Percentiles rank a stretch among this genome's conserved stretches.
Conservation (phyloP, 2,329 filamentous ascomycete genomes). For the Zymoseptoria ardabiliae region DNA sequence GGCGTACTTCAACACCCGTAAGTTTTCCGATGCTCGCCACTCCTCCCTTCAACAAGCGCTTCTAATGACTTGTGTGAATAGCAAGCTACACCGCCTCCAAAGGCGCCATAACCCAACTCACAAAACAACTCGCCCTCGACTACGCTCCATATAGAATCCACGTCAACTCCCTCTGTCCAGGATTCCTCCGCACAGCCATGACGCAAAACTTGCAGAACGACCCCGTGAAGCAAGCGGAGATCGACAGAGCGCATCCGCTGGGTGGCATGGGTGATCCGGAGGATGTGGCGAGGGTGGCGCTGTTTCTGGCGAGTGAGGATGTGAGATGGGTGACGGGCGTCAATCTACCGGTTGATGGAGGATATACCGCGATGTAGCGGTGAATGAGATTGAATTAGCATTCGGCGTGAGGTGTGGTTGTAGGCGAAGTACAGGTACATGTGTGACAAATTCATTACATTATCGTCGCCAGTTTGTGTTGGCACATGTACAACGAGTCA, state of each 20-base stretch:
- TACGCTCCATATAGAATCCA: conserved; percentile 37
- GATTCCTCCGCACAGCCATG: conserved; percentile 32
- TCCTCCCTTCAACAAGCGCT: too few species aligned
- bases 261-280: conserved; percentile 28
- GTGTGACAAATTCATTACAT: background rate
- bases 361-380: background rate
- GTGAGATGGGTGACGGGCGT: conserved; percentile 17
- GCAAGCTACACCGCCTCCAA: conserved; percentile 43
- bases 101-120: conserved; percentile 41
- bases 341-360: conserved; percentile 8
- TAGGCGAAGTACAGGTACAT: too few species aligned
- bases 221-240: conserved; percentile 17
- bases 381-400: too few species aligned
- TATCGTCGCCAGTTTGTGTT: background rate
- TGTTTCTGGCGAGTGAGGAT: conserved; percentile 40
- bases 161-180: conserved; percentile 37
- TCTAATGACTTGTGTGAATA: conserved; percentile 3
- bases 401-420: too few species aligned
- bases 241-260: conserved; percentile 29
- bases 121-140: conserved; percentile 38
- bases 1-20: conserved; percentile 24
- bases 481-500: background rate
- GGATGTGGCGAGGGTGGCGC: conserved; percentile 37
- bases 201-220: conserved; percentile 33
- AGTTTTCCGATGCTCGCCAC: conserved; percentile 1